These are phyloP conservation scores for Plasmodium vivax DNA, from an alignment of 169 alveolate species.

Conservation along the genomic window DNA sequence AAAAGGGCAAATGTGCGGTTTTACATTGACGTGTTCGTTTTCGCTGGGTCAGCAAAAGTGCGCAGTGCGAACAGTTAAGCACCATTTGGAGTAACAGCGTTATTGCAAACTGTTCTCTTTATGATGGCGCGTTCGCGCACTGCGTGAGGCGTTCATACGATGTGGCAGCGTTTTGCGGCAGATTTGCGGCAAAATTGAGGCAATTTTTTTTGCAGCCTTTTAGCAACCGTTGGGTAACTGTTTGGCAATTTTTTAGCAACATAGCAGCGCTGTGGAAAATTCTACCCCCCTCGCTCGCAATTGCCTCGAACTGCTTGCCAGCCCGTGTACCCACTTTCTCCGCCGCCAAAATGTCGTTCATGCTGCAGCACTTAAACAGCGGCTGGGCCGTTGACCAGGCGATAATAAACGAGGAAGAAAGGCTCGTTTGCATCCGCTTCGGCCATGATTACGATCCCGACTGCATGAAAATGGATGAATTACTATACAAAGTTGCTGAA, in stretches of 20 bases:
- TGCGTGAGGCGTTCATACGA: background rate
- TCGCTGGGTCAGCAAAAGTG: background rate
- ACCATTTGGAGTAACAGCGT: background rate
- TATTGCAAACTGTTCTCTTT: background rate
- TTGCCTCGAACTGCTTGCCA: background rate
- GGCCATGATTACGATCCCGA: conserved; percentile 98
- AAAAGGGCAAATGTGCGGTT: background rate
- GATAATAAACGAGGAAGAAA: conserved; percentile 96
- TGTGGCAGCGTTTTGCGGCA: background rate
- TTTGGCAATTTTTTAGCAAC: background rate
- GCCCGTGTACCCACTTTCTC: background rate
- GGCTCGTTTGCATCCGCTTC: conserved; percentile 97
- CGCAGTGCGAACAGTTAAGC: background rate
- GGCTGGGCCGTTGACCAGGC: conserved; percentile 99
- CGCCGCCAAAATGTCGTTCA: conserved; percentile 94
- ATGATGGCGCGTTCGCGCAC: background rate
- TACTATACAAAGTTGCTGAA: conserved; percentile 95
- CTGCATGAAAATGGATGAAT: conserved; percentile 99
- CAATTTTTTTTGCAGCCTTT: background rate
- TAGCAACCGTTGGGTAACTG: background rate
- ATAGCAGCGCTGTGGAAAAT: background rate
- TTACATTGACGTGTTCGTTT: background rate
- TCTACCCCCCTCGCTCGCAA: background rate
- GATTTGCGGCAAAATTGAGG: background rate
- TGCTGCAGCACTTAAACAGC: conserved; percentile 97